These are phyloP conservation scores for Oxytropis ochrocephala DNA, from an alignment of 306 rosid genomes.

Conservation along the genomic window DNA sequence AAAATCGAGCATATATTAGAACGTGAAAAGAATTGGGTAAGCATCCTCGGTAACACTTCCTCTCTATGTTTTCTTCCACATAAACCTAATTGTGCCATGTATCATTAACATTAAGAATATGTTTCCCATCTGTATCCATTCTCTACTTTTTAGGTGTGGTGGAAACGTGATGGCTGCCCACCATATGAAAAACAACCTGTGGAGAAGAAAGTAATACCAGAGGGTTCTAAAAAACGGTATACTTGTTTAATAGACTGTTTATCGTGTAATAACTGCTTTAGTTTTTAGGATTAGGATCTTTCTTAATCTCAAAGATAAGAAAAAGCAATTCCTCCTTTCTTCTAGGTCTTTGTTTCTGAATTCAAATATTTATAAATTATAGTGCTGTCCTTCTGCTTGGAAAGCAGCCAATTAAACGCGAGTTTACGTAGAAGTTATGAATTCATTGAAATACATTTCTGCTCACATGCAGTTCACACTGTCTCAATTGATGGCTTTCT, in stretches of 20 bases:
- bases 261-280: neutral
- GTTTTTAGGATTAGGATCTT: neutral
- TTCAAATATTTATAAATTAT: neutral
- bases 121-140: neutral
- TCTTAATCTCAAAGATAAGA: conserved; percentile 5
- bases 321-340: neutral
- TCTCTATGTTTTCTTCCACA: neutral
- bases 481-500: neutral
- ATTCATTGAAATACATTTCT: neutral
- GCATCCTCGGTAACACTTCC: conserved; percentile 21
- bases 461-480: neutral
- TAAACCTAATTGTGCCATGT: neutral
- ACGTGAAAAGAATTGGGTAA: conserved; percentile 96
- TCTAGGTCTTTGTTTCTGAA: conserved; percentile 6
- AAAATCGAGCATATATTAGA: conserved; percentile 89
- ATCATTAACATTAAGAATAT: neutral
- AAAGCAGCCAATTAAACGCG: neutral
- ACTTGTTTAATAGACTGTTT: conserved; percentile 12
- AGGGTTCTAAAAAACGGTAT: conserved; percentile 81
- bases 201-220: conserved; percentile 65
- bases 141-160: conserved; percentile 68
- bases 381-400: neutral
- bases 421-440: neutral
- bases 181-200: conserved; percentile 79
- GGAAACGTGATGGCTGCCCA: conserved; percentile 97